Evolutionary conservation across 2,329 filamentous ascomycete genomes (phyloP), one percentile per base, ranked within the genome.

Genomic region (Monascus ruber): DNA sequence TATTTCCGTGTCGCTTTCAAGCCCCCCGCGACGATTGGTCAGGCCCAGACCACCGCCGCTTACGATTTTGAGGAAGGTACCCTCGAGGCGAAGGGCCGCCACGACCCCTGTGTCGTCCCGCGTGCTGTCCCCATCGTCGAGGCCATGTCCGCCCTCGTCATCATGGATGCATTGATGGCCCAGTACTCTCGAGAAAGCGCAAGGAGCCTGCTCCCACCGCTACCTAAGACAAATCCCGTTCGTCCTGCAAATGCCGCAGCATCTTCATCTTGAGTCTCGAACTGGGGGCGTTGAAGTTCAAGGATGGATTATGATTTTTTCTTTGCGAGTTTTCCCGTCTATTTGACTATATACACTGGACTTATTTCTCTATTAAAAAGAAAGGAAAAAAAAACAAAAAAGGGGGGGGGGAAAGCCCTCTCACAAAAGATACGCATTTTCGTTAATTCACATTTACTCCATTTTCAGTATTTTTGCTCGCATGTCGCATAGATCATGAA

Each of bases 1-100:
- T 96, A 91, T 73, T 96, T 96, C 76, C 79, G 83, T 37, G 81
- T 94, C 4, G 88, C 78, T 10, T 96, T 96, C 77, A 96, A 96
- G 73, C 85, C 89, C 6, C 80, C 89, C 2, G 88, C 89, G 26
- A 96, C 91, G 3, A 96, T 96, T 57, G 82, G 85, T 34, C 83
- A 89, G 65, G 83, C 84, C 33, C 89, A 96, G 69, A 74, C 73
- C 9, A 96, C 91, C 0, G 79, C 81, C 6, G 82, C 76, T 6
- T 96, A 93, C 63, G 81, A 82, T 43, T 82, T 81, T 34, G 68
- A 72, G 6, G 77, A 83, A 47, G 91, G 91, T 37, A 68, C 84
- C 3, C 71, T 96, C 28, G 85, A 87, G 46, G 87, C 88, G 37
- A 96, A 95, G 74, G 91, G 91, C 24, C 73, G 91, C 42, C 89